Percentiles rank a stretch among this genome's conserved stretches.
phyloP scores from a whole-genome alignment of 1,284 basidiomycete genomes.

The Leccinum pachyderme region DNA sequence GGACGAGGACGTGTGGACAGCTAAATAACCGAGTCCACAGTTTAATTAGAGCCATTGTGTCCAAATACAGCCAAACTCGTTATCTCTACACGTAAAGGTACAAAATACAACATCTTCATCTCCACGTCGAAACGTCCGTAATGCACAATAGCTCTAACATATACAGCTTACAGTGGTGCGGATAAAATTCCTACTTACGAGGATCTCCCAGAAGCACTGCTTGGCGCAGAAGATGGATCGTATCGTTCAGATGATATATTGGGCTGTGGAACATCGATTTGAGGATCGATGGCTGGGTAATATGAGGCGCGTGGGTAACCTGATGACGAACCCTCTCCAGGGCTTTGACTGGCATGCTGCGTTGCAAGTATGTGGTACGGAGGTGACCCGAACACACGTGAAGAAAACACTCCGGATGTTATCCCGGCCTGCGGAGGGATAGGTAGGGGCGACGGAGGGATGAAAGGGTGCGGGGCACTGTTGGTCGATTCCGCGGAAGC shows the following conservation, averaged over 20 bases:
- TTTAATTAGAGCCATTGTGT: neutral
- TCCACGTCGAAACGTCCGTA: neutral
- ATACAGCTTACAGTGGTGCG: neutral
- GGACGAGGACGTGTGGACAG: slow-evolving; percentile 10
- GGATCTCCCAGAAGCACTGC: slow-evolving; percentile 6
- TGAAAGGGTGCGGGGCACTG: slow-evolving; percentile 15
- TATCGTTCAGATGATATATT: slow-evolving; percentile 37
- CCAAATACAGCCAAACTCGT: slow-evolving; percentile 29
- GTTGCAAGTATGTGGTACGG: slow-evolving; percentile 31
- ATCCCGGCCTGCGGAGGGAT: slow-evolving; percentile 19
- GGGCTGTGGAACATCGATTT: slow-evolving; percentile 35
- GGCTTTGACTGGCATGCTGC: slow-evolving; percentile 20
- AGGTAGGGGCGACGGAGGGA: slow-evolving; percentile 15
- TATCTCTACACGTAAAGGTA: slow-evolving; percentile 5
- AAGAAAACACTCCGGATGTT: slow-evolving; percentile 16
- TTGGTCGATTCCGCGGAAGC: slow-evolving; percentile 2
- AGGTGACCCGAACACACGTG: slow-evolving; percentile 24
- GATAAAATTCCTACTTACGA: slow-evolving; percentile 16
- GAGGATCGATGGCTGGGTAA: slow-evolving; percentile 41
- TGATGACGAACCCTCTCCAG: slow-evolving; percentile 18
- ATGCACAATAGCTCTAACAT: neutral
- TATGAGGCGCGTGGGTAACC: slow-evolving; percentile 32
- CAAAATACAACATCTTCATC: slow-evolving; percentile 11
- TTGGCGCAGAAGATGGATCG: slow-evolving; percentile 24
- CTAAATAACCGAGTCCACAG: slow-evolving; percentile 6